Conservation (phyloP, 768 basidiomycete genomes). For the Kondoa malvinella region DNA sequence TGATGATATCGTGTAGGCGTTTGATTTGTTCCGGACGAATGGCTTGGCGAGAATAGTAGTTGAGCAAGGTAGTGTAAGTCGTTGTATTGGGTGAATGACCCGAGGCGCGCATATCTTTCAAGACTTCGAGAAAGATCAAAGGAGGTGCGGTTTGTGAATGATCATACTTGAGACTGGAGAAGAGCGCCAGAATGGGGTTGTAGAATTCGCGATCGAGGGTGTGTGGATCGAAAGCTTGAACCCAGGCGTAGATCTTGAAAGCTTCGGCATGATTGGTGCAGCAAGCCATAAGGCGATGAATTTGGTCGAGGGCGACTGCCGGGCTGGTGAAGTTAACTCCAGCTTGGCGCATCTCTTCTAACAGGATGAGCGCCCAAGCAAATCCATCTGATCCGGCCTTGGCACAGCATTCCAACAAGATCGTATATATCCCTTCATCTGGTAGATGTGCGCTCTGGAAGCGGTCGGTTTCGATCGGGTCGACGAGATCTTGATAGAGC, state of each 20-base stretch:
- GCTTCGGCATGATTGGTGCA: slow-evolving; percentile 44
- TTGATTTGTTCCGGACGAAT: slow-evolving; percentile 37
- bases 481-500: slow-evolving; percentile 22
- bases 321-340: slow-evolving; percentile 38
- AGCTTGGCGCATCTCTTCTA: slow-evolving; percentile 50
- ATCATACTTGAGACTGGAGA: slow-evolving; percentile 33
- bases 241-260: slow-evolving; percentile 42
- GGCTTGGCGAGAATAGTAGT: slow-evolving; percentile 21
- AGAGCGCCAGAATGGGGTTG: slow-evolving; percentile 47
- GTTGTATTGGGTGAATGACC: slow-evolving; percentile 13
- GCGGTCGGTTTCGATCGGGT: neutral
- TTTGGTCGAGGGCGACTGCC: slow-evolving; percentile 39
- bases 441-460: neutral
- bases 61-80: slow-evolving; percentile 19
- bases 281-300: slow-evolving; percentile 52
- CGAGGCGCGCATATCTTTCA: slow-evolving; percentile 22
- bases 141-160: slow-evolving; percentile 37
- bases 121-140: slow-evolving; percentile 38
- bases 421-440: slow-evolving; percentile 16
- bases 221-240: slow-evolving; percentile 27
- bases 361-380: slow-evolving; percentile 30
- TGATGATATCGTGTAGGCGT: slow-evolving; percentile 55
- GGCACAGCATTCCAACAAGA: slow-evolving; percentile 20
- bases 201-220: slow-evolving; percentile 34
- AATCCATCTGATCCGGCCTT: slow-evolving; percentile 11